These are phyloP conservation scores for Mortierella claussenii DNA, from an alignment of 192 early-diverging fungal species.

Conservation along the genomic window DNA sequence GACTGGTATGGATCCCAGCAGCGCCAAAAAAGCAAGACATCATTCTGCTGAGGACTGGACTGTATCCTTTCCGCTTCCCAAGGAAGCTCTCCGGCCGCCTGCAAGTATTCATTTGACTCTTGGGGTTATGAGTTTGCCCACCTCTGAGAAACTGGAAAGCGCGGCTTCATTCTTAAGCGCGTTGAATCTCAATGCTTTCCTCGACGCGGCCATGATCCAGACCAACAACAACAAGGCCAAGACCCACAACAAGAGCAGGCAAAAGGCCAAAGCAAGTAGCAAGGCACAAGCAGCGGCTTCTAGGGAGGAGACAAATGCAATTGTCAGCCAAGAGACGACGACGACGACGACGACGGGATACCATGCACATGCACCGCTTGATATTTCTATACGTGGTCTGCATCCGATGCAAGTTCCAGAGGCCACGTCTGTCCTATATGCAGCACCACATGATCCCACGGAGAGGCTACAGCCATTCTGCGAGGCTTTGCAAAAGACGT, in stretches of 20 bases:
- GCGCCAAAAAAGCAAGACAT: too few relatives aligned
- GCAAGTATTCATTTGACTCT: slow-evolving; percentile 10
- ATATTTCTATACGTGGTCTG: slow-evolving; percentile 5
- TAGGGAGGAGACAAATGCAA: slow-evolving; percentile 1
- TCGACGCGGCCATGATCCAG: background rate
- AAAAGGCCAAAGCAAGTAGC: background rate
- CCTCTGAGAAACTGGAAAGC: background rate
- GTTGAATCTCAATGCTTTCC: background rate
- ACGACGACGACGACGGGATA: background rate
- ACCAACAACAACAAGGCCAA: background rate
- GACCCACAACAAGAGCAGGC: background rate
- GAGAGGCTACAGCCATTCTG: slow-evolving; percentile 6
- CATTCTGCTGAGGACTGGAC: too few relatives aligned
- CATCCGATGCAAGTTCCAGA: slow-evolving; percentile 4
- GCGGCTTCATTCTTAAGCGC: background rate
- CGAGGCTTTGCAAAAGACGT: background rate
- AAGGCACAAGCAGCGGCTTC: background rate
- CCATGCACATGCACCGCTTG: background rate
- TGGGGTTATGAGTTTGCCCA: slow-evolving; percentile 5
- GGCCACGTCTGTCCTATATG: slow-evolving; percentile 2
- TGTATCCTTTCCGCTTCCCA: background rate
- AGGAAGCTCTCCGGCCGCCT: slow-evolving; percentile 1
- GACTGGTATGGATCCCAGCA: background rate
- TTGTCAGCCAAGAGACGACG: background rate
- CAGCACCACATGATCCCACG: background rate